These are phyloP conservation scores for apple (Malus domestica) DNA, from an alignment of 306 rosid species.

Conservation along the genomic window DNA sequence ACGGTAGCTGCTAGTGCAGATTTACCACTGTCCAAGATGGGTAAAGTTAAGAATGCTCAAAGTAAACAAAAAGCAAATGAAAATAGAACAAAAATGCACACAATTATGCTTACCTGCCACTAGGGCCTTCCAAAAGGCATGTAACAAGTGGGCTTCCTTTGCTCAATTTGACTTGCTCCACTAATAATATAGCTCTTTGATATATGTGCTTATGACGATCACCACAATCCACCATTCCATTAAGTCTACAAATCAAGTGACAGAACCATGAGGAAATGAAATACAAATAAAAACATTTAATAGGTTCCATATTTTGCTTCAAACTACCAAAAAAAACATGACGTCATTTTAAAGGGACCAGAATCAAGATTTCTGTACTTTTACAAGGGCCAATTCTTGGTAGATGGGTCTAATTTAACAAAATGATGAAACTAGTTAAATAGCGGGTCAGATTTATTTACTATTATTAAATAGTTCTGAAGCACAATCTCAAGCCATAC, in stretches of 20 bases:
- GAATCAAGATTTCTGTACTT: neutral
- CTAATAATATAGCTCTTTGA: conserved; percentile 78
- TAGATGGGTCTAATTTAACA: neutral
- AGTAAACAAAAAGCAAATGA: conserved; percentile 14
- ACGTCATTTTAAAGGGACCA: neutral
- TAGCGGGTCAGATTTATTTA: conserved; percentile 1
- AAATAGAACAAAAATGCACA: neutral
- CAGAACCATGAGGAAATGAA: neutral
- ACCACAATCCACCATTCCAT: conserved; percentile 91
- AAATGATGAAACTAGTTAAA: conserved; percentile 1
- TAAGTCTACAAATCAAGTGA: conserved; percentile 47
- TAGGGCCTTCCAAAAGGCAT: conserved; percentile 90
- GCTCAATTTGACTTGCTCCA: conserved; percentile 94
- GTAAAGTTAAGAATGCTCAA: conserved; percentile 26
- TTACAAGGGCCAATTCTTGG: neutral
- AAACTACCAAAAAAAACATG: neutral
- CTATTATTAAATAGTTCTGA: neutral
- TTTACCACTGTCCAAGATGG: conserved; percentile 73
- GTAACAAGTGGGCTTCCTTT: conserved; percentile 89
- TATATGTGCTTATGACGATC: conserved; percentile 71
- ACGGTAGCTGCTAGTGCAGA: conserved; percentile 88
- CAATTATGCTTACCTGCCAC: conserved; percentile 64
- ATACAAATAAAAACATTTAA: neutral
- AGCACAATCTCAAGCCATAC: conserved; percentile 28
- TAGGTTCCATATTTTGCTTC: neutral